These are phyloP conservation scores for Striga hermonthica DNA, from an alignment of 305 asterid genomes.

Conservation along the genomic window DNA sequence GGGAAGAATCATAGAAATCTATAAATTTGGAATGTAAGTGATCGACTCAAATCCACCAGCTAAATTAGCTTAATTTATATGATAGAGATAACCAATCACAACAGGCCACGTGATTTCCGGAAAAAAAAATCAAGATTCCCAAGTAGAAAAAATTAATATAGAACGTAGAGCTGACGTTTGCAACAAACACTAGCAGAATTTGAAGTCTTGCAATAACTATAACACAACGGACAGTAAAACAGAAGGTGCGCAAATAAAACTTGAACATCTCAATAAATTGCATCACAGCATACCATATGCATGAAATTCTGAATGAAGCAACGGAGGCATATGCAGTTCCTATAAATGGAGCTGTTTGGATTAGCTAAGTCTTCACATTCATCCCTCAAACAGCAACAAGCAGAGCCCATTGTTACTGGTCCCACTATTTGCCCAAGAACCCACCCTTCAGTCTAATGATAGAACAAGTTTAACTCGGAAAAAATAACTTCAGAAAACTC, in stretches of 20 bases:
- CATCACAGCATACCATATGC: slow-evolving; percentile 51
- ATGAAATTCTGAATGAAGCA: slow-evolving; percentile 59
- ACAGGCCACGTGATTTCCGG: not conserved
- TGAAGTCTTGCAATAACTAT: too few species aligned
- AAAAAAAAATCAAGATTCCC: not conserved
- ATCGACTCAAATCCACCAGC: not conserved
- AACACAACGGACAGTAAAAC: not conserved
- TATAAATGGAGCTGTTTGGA: slow-evolving; percentile 61
- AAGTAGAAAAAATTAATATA: not conserved
- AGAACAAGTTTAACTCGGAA: too few species aligned
- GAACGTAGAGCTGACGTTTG: not conserved
- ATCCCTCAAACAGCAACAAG: slow-evolving; percentile 81
- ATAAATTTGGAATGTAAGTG: not conserved
- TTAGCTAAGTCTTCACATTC: slow-evolving; percentile 67
- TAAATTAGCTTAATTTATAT: too few species aligned
- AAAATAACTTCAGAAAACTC: slow-evolving; percentile 28
- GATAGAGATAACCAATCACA: not conserved
- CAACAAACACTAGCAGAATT: too few species aligned
- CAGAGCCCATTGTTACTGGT: slow-evolving; percentile 64
- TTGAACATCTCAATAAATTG: not conserved
- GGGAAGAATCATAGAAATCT: not conserved
- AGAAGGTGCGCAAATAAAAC: not conserved
- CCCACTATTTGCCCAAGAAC: slow-evolving; percentile 28
- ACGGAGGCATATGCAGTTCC: slow-evolving; percentile 67
- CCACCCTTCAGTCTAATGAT: slow-evolving; percentile 28